Percentiles rank a stretch among this genome's conserved stretches.
Evolutionary conservation across 495 filamentous ascomycete species (phyloP).

Genomic region (Hypomontagnella monticulosa): DNA sequence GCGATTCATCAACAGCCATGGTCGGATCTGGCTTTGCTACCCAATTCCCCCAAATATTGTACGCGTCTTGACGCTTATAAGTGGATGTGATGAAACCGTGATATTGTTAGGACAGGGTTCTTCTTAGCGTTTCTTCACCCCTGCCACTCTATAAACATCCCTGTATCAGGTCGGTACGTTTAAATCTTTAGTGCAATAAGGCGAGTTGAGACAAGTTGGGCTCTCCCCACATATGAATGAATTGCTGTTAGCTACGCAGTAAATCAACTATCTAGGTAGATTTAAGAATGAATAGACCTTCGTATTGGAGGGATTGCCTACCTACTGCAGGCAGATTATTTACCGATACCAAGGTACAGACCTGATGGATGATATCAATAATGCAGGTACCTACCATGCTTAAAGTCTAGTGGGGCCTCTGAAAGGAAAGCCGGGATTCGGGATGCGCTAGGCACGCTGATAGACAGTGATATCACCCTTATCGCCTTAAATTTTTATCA

Average conservation of each 20-base stretch:
- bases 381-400: conserved; percentile 10
- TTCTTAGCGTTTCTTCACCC: conserved; percentile 14
- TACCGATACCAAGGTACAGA: not conserved
- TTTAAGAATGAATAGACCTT: too few relatives aligned
- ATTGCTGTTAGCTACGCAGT: too few relatives aligned
- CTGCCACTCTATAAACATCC: conserved; percentile 10
- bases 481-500: conserved; percentile 33
- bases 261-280: not conserved
- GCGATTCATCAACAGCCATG: conserved; percentile 40
- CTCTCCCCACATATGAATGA: too few relatives aligned
- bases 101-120: conserved; percentile 4
- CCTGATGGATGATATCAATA: too few relatives aligned
- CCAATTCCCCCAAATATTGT: not conserved
- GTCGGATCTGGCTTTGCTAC: conserved; percentile 5
- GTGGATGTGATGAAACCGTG: conserved; percentile 10
- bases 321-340: too few relatives aligned
- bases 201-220: too few relatives aligned
- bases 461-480: conserved; percentile 34
- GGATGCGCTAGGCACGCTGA: conserved; percentile 13
- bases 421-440: conserved; percentile 4
- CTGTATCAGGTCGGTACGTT: not conserved
- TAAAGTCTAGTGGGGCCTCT: not conserved
- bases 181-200: too few relatives aligned
- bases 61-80: conserved; percentile 29
- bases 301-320: not conserved